Percentiles rank a stretch among this genome's conserved stretches.
These are phyloP conservation scores for Capsella bursapastoris DNA, from an alignment of 345 rosid species.

Conservation along the genomic window DNA sequence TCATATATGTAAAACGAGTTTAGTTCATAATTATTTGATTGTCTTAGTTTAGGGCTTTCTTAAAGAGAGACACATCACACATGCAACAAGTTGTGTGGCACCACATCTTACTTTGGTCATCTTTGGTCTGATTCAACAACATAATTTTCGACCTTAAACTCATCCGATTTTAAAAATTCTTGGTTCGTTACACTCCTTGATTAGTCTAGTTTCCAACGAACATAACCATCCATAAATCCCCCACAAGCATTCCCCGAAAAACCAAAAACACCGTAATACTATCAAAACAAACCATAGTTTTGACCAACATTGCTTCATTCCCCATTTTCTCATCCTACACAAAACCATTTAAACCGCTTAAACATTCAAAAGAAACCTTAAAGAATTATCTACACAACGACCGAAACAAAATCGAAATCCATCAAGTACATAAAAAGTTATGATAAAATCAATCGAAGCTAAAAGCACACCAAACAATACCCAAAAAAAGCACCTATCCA, in stretches of 20 bases:
- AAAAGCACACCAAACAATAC: constrained; percentile 75
- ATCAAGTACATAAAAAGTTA: constrained; percentile 37
- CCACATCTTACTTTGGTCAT: constrained; percentile 40
- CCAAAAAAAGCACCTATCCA: constrained; percentile 41
- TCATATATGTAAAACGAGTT: neutral
- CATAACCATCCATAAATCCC: neutral
- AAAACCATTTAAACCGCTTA: neutral
- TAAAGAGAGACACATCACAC: constrained; percentile 39
- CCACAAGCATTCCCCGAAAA: constrained; percentile 26
- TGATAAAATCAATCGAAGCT: constrained; percentile 41
- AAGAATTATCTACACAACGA: constrained; percentile 43
- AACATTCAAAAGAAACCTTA: constrained; percentile 55
- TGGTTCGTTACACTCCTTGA: constrained; percentile 28
- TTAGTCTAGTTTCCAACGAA: constrained; percentile 44
- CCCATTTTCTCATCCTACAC: constrained; percentile 37
- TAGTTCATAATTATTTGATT: neutral
- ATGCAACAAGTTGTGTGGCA: constrained; percentile 40
- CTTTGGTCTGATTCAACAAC: constrained; percentile 27
- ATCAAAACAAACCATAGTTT: constrained; percentile 57
- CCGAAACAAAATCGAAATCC: constrained; percentile 38
- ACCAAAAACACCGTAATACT: constrained; percentile 43
- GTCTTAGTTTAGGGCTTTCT: neutral
- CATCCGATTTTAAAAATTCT: neutral
- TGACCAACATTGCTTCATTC: constrained; percentile 60
- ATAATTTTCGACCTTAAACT: constrained; percentile 6